Evolutionary conservation across 306 rosid species (phyloP).

Genomic region (Castanea sativa): DNA sequence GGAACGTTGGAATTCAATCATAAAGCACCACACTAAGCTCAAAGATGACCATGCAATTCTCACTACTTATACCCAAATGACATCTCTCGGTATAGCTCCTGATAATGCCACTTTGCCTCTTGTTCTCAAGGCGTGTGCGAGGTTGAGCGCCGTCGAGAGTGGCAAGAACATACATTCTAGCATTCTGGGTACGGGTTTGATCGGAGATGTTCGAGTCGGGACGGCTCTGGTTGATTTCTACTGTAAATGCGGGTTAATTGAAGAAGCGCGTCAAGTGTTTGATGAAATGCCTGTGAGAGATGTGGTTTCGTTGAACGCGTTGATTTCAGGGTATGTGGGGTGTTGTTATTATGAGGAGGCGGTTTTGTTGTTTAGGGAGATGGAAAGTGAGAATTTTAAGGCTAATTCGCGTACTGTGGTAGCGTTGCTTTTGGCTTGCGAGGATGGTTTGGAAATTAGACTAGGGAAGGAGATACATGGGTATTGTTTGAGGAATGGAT

Average conservation of each 20-base stretch:
- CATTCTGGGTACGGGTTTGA: conserved; percentile 20
- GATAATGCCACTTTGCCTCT: conserved; percentile 39
- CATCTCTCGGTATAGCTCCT: conserved; percentile 27
- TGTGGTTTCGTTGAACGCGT: conserved; percentile 43
- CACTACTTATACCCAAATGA: conserved; percentile 45
- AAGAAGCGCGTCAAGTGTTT: conserved; percentile 33
- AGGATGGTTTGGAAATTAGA: conserved; percentile 29
- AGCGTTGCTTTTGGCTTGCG: conserved; percentile 38
- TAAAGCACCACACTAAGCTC: conserved; percentile 38
- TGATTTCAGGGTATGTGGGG: conserved; percentile 41
- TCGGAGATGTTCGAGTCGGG: conserved; percentile 34
- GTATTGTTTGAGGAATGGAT: conserved; percentile 39
- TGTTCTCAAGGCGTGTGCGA: conserved; percentile 46
- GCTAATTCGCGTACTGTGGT: conserved; percentile 45
- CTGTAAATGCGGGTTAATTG: conserved; percentile 35
- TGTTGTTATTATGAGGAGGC: conserved; percentile 32
- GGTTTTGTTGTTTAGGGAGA: conserved; percentile 27
- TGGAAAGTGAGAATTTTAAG: conserved; percentile 33
- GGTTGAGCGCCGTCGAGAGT: conserved; percentile 28
- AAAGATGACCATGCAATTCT: conserved; percentile 47
- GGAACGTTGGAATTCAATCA: conserved; percentile 30
- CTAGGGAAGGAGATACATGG: conserved; percentile 44
- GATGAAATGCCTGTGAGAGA: conserved; percentile 43
- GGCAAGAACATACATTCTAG: conserved; percentile 35
- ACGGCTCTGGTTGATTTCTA: conserved; percentile 50